A percentile compares a stretch with the other conserved stretches of the same genome.
phyloP scores from a whole-genome alignment of 768 basidiomycete species.

The Cytidiella melzeri region DNA sequence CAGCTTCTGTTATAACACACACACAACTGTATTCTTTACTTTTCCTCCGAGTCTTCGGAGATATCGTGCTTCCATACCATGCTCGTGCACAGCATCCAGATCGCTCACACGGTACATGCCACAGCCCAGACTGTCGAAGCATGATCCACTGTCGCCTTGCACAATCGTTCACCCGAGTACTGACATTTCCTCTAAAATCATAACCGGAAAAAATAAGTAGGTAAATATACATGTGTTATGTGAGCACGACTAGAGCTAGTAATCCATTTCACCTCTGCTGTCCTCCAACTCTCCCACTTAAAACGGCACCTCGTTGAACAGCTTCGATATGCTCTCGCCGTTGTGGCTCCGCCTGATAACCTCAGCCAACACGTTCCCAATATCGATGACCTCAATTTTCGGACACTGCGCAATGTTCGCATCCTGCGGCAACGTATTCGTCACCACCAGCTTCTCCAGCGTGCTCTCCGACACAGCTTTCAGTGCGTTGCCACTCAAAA shows the following conservation, averaged over 20 bases:
- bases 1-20: no score
- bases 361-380: slow-evolving; percentile 92
- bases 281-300: slow-evolving; percentile 29
- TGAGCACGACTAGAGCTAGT: not conserved
- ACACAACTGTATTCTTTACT: no score
- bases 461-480: slow-evolving; percentile 62
- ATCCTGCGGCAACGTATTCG: slow-evolving; percentile 93
- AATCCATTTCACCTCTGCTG: no score
- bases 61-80: no score
- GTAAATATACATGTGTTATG: not conserved
- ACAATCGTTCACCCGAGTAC: no score
- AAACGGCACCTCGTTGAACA: slow-evolving; percentile 88
- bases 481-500: slow-evolving; percentile 87
- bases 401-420: slow-evolving; percentile 64
- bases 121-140: no score
- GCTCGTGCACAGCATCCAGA: no score
- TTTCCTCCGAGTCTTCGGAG: no score
- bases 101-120: no score
- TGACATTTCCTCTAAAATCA: no score
- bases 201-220: no score
- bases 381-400: slow-evolving; percentile 91
- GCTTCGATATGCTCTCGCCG: slow-evolving; percentile 88
- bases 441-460: slow-evolving; percentile 93
- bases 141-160: no score
- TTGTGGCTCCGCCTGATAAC: slow-evolving; percentile 95